Evolutionary conservation across 108 stramenopile genomes (phyloP).

Genomic region (Phaeodactylum tricornutum): DNA sequence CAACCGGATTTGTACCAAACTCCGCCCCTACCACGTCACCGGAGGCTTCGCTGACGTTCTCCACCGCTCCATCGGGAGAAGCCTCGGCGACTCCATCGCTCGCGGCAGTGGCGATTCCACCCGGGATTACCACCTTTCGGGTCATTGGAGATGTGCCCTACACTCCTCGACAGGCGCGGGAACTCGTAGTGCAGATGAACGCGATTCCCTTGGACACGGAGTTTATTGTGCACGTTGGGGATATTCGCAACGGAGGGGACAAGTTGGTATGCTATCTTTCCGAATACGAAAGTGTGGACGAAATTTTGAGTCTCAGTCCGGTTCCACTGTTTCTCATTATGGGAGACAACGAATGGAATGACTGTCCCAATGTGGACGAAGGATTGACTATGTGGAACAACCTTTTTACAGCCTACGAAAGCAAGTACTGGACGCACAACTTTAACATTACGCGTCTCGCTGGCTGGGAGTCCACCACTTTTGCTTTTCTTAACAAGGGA

Average conservation of each 20-base stretch:
- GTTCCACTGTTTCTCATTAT: slow-evolving; percentile 49
- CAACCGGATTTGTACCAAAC: too few relatives aligned
- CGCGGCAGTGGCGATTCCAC: background rate
- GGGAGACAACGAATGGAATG: slow-evolving; percentile 55
- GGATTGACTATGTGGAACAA: slow-evolving; percentile 15
- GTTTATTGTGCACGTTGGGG: slow-evolving; percentile 62
- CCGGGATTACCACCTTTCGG: slow-evolving; percentile 9
- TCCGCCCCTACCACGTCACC: too few relatives aligned
- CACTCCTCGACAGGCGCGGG: background rate
- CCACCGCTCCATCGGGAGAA: background rate
- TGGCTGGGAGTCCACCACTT: slow-evolving; percentile 12
- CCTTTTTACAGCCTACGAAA: slow-evolving; percentile 15
- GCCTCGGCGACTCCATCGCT: background rate
- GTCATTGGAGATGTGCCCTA: slow-evolving; percentile 31
- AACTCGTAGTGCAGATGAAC: slow-evolving; percentile 10
- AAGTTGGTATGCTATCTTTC: slow-evolving; percentile 21
- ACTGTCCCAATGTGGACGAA: slow-evolving; percentile 23
- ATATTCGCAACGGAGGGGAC: slow-evolving; percentile 28
- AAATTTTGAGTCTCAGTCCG: slow-evolving; percentile 34
- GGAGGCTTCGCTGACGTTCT: too few relatives aligned
- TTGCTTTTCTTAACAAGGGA: slow-evolving; percentile 24
- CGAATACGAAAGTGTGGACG: slow-evolving; percentile 34
- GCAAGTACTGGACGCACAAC: slow-evolving; percentile 13
- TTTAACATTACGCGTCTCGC: slow-evolving; percentile 11
- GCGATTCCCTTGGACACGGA: slow-evolving; percentile 36